phyloP scores from a whole-genome alignment of 345 rosid species.

The Gossypium raimondii region DNA sequence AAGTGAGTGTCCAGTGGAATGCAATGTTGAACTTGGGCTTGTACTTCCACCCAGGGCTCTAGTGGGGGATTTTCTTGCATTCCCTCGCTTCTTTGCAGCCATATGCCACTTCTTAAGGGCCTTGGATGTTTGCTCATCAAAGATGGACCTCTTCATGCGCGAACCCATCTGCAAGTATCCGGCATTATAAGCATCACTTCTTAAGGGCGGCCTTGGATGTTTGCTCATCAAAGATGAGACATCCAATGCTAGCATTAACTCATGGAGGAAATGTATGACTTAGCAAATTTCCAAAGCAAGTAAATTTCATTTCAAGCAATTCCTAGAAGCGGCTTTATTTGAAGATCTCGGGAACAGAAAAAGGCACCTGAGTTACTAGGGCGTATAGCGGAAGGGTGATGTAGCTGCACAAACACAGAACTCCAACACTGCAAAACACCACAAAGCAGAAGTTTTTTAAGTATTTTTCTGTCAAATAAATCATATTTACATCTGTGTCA shows the following conservation, averaged over 20 bases:
- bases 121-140: slow-evolving; percentile 87
- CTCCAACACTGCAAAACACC: slow-evolving; percentile 47
- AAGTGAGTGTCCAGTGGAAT: slow-evolving; percentile 34
- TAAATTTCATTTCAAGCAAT: not conserved
- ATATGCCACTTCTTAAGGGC: slow-evolving; percentile 91
- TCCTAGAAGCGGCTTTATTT: too few relatives aligned
- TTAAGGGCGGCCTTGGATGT: too few relatives aligned
- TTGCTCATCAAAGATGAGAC: too few relatives aligned
- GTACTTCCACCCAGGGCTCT: slow-evolving; percentile 45
- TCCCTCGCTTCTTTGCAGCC: slow-evolving; percentile 55
- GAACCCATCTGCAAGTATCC: slow-evolving; percentile 73
- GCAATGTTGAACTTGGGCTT: slow-evolving; percentile 34
- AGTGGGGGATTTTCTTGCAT: slow-evolving; percentile 48
- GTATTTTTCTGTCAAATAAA: not conserved
- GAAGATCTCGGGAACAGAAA: not conserved
- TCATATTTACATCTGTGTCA: not conserved
- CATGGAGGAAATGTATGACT: not conserved
- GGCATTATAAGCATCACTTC: not conserved
- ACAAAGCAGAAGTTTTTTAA: not conserved
- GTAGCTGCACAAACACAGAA: slow-evolving; percentile 75
- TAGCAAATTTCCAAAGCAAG: not conserved
- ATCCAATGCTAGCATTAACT: not conserved
- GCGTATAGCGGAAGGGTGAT: slow-evolving; percentile 88
- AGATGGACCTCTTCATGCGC: slow-evolving; percentile 76
- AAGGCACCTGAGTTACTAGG: slow-evolving; percentile 83